A percentile compares a stretch with the other conserved stretches of the same genome.
Conservation (phyloP, 2,329 filamentous ascomycete genomes). For the Neofusicoccum cordaticola region DNA sequence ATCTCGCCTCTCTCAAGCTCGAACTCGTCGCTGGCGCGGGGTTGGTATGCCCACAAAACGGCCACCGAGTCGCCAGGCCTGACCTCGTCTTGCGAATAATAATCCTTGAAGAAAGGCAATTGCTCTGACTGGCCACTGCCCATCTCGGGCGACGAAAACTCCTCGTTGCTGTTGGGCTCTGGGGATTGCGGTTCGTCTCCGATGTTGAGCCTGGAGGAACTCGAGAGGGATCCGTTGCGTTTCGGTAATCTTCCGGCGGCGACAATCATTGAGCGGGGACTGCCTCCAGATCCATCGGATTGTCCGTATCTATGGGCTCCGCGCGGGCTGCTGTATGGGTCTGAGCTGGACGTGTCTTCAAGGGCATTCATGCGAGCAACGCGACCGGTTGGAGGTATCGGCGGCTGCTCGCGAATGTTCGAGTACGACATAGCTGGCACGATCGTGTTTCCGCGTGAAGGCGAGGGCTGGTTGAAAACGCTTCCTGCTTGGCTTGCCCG, state of each 20-base stretch:
- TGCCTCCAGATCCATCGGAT: neutral
- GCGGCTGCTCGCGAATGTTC: conserved; percentile 60
- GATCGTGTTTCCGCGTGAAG: conserved; percentile 42
- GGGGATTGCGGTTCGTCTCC: conserved; percentile 64
- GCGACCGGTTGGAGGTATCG: conserved; percentile 41
- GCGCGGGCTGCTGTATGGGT: conserved; percentile 41
- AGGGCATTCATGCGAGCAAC: conserved; percentile 95
- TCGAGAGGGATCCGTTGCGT: conserved; percentile 85
- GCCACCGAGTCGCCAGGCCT: conserved; percentile 86
- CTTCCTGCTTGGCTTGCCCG: conserved; percentile 64
- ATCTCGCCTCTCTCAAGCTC: conserved; percentile 91
- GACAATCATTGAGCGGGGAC: conserved; percentile 6
- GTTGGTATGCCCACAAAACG: conserved; percentile 94
- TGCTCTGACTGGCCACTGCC: conserved; percentile 93
- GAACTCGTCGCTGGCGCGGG: conserved; percentile 90
- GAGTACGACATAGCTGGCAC: conserved; percentile 42
- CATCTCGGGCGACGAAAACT: conserved; percentile 80
- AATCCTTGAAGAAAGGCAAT: conserved; percentile 94
- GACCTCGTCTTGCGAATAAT: conserved; percentile 96
- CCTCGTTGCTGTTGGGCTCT: conserved; percentile 45
- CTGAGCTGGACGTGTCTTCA: conserved; percentile 67
- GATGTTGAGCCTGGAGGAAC: conserved; percentile 69
- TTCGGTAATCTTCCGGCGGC: conserved; percentile 55
- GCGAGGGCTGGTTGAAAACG: conserved; percentile 87
- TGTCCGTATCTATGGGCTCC: conserved; percentile 28